Evolutionary conservation across 2,329 filamentous ascomycete species (phyloP).

Genomic region (Bipolaris cookei): DNA sequence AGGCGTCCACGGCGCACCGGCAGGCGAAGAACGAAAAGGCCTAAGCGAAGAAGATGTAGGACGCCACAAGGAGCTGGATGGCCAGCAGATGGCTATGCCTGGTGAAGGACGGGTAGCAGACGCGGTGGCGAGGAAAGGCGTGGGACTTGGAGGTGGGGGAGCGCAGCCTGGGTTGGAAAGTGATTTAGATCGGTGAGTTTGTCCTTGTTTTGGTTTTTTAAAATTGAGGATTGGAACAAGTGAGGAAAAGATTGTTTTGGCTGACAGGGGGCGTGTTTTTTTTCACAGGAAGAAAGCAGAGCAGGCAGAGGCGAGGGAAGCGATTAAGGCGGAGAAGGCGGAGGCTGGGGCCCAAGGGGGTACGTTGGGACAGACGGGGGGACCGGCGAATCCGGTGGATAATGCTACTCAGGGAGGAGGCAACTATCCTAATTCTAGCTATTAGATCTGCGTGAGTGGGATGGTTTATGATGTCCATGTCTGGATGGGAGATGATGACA

Average conservation of each 20-base stretch:
- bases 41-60: slow-evolving; percentile 51
- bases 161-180: slow-evolving; percentile 51
- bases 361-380: slow-evolving; percentile 54
- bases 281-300: slow-evolving; percentile 56
- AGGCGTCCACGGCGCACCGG: slow-evolving; percentile 53
- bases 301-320: slow-evolving; percentile 52
- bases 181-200: slow-evolving; percentile 54
- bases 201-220: too few species aligned
- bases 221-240: too few species aligned
- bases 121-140: slow-evolving; percentile 48
- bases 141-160: slow-evolving; percentile 44
- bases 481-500: too few species aligned
- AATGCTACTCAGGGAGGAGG: slow-evolving; percentile 18
- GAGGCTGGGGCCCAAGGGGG: slow-evolving; percentile 51
- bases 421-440: slow-evolving; percentile 37
- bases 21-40: slow-evolving; percentile 54
- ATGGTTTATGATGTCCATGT: not conserved
- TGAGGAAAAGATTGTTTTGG: not conserved
- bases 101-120: slow-evolving; percentile 55
- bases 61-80: slow-evolving; percentile 55
- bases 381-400: slow-evolving; percentile 50
- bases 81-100: slow-evolving; percentile 56
- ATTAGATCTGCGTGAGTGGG: slow-evolving; percentile 1
- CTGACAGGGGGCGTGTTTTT: slow-evolving; percentile 13
- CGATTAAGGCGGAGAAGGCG: slow-evolving; percentile 49